These are phyloP conservation scores for Apophysomyces variabilis DNA, from an alignment of 371 early-diverging fungal genomes.

Conservation along the genomic window DNA sequence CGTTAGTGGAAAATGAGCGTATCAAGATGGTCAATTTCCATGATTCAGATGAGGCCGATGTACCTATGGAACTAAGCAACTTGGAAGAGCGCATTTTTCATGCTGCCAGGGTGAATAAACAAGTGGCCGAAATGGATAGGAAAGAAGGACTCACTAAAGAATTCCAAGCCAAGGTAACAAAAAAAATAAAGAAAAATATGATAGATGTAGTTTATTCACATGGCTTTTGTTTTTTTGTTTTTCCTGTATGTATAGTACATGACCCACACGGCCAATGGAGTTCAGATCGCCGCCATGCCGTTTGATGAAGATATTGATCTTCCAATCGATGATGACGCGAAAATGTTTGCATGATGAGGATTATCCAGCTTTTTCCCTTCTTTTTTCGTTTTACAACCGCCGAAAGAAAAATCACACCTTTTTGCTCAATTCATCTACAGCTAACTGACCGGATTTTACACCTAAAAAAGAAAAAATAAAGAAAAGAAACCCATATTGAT, in stretches of 20 bases:
- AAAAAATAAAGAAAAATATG: constrained; percentile 9
- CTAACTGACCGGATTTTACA: constrained; percentile 33
- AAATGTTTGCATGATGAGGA: constrained; percentile 19
- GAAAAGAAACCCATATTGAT: neutral
- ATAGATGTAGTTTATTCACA: neutral
- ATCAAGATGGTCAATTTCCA: constrained; percentile 77
- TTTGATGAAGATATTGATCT: constrained; percentile 49
- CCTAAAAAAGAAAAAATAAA: constrained; percentile 20
- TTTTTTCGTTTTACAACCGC: too few species aligned
- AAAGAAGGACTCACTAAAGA: constrained; percentile 54
- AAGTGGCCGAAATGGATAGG: constrained; percentile 50
- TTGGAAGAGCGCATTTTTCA: constrained; percentile 56
- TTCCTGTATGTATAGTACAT: constrained; percentile 35
- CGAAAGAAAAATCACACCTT: constrained; percentile 6
- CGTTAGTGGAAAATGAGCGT: constrained; percentile 21
- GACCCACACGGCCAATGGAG: constrained; percentile 37
- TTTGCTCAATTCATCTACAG: constrained; percentile 39
- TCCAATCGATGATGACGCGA: constrained; percentile 41
- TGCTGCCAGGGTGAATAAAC: constrained; percentile 43
- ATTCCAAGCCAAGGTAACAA: constrained; percentile 54
- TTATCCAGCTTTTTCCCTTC: too few species aligned
- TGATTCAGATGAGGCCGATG: constrained; percentile 50
- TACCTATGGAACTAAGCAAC: constrained; percentile 44
- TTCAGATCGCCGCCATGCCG: constrained; percentile 24
- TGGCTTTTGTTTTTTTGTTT: constrained; percentile 10